Evolutionary conservation across 2,329 filamentous ascomycete genomes (phyloP).

Genomic region (Botryotinia convoluta): DNA sequence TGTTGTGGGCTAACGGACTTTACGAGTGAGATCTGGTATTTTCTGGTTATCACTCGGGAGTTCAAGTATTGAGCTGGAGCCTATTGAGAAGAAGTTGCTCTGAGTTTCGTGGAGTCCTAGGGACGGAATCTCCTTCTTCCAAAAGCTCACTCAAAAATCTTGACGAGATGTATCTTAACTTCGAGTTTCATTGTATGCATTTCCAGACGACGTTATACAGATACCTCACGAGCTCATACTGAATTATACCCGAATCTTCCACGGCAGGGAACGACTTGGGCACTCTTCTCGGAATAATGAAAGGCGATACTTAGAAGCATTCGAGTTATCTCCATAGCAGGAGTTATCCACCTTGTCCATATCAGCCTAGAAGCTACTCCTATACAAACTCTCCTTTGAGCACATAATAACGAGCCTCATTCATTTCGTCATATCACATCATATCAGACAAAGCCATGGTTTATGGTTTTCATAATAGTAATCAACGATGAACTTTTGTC

Average conservation of each 20-base stretch:
- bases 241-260: neutral
- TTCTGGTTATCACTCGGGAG: neutral
- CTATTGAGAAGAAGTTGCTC: neutral
- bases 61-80: neutral
- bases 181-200: neutral
- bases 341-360: neutral
- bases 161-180: neutral
- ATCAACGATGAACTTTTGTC: neutral
- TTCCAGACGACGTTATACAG: neutral
- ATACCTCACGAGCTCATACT: neutral
- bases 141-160: neutral
- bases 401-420: too few species aligned
- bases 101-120: rapidly evolving
- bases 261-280: neutral
- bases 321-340: neutral
- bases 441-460: neutral
- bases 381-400: neutral
- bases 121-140: neutral
- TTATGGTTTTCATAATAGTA: neutral
- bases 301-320: neutral
- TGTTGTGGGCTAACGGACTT: neutral
- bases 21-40: neutral
- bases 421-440: neutral
- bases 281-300: neutral
- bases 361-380: too few species aligned